Evolutionary conservation across 2,329 filamentous ascomycete species (phyloP).

Genomic region (Penicillium sp.): DNA sequence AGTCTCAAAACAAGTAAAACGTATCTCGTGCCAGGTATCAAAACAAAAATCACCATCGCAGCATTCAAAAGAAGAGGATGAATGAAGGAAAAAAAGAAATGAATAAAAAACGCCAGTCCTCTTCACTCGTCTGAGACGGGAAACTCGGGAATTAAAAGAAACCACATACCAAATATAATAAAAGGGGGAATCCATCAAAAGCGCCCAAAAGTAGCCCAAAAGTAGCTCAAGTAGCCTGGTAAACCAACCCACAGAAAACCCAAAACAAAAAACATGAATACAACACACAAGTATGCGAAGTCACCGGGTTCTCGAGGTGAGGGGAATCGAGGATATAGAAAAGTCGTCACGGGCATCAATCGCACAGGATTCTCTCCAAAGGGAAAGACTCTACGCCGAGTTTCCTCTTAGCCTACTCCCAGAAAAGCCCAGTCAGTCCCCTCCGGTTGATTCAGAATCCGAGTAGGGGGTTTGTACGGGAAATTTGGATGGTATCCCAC

Average conservation of each 20-base stretch:
- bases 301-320: slow-evolving; percentile 5
- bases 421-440: slow-evolving; percentile 43
- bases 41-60: slow-evolving; percentile 6
- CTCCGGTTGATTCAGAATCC: slow-evolving; percentile 39
- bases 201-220: slow-evolving; percentile 11
- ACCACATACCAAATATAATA: slow-evolving; percentile 3
- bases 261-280: slow-evolving; percentile 8
- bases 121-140: slow-evolving; percentile 17
- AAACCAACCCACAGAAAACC: not conserved
- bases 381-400: slow-evolving; percentile 11
- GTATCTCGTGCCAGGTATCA: slow-evolving; percentile 22
- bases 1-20: slow-evolving; percentile 1
- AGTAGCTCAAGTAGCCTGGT: slow-evolving; percentile 7
- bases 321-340: slow-evolving; percentile 12
- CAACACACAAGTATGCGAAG: slow-evolving; percentile 12
- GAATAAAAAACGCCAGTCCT: slow-evolving; percentile 17
- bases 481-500: slow-evolving; percentile 34
- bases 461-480: slow-evolving; percentile 34
- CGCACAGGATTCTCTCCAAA: slow-evolving; percentile 10
- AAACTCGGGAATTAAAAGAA: not conserved
- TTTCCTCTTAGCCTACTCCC: slow-evolving; percentile 35
- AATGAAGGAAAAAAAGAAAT: slow-evolving; percentile 3
- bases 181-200: slow-evolving; percentile 16
- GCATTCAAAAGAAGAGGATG: slow-evolving; percentile 1
- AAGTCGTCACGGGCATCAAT: slow-evolving; percentile 28